Conservation (phyloP, 2,329 filamentous ascomycete species). For the Epichloe gansuensis region DNA sequence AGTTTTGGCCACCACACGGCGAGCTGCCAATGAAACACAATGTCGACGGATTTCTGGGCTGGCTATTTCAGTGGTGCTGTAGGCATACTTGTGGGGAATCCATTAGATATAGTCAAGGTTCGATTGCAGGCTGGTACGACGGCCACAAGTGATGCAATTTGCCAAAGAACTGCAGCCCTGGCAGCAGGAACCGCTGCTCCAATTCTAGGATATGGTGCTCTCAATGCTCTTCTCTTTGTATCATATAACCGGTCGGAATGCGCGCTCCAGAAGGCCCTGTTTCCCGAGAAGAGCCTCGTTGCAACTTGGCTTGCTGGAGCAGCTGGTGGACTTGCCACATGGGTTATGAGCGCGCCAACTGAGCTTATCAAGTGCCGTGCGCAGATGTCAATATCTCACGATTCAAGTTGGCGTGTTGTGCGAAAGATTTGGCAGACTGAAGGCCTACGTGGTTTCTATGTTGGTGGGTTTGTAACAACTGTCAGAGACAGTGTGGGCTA, state of each 20-base stretch:
- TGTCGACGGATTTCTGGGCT: conserved; percentile 89
- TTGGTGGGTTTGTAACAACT: conserved; percentile 69
- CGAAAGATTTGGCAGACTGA: conserved; percentile 42
- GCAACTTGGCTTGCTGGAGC: conserved; percentile 72
- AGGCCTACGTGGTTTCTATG: conserved; percentile 62
- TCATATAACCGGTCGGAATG: conserved; percentile 77
- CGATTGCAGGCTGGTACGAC: conserved; percentile 52
- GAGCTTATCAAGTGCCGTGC: conserved; percentile 85
- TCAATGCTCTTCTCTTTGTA: conserved; percentile 83
- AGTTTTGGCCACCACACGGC: neutral
- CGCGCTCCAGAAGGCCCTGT: neutral
- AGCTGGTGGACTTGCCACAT: conserved; percentile 70
- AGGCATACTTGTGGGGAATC: conserved; percentile 81
- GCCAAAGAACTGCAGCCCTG: conserved; percentile 23
- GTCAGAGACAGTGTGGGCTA: conserved; percentile 83
- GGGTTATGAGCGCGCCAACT: conserved; percentile 74
- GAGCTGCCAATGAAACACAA: conserved; percentile 19
- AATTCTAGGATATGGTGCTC: conserved; percentile 75
- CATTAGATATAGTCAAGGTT: conserved; percentile 52
- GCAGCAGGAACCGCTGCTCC: conserved; percentile 66
- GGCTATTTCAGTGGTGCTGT: conserved; percentile 79
- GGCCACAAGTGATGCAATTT: conserved; percentile 7
- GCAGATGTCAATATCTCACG: conserved; percentile 42
- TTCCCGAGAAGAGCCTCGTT: conserved; percentile 35
- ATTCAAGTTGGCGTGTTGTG: conserved; percentile 52